Evolutionary conservation across 108 stramenopile genomes (phyloP).

Genomic region (Fragilaria crotonensis): DNA sequence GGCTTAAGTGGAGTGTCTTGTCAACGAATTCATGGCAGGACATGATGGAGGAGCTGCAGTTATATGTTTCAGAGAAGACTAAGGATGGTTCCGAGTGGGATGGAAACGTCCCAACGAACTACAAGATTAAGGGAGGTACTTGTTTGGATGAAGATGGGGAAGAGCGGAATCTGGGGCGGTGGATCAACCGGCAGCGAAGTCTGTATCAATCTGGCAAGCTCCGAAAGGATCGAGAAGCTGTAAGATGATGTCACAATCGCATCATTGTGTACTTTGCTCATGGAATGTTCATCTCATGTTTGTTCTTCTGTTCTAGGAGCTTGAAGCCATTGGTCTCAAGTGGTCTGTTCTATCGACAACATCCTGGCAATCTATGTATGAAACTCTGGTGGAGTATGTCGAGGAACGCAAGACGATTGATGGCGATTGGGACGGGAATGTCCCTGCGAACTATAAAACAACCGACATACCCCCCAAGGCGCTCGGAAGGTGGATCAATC

Average conservation of each 20-base stretch:
- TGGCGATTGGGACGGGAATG: conserved; percentile 77
- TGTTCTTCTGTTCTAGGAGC: conserved; percentile 12
- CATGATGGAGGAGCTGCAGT: conserved; percentile 75
- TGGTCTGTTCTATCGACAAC: conserved; percentile 81
- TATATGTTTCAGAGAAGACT: conserved; percentile 57
- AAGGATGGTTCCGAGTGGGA: conserved; percentile 27
- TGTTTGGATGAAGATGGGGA: conserved; percentile 45
- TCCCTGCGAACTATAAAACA: conserved; percentile 71
- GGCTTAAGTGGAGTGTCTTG: conserved; percentile 84
- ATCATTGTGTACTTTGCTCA: background rate
- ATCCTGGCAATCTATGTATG: conserved; percentile 80
- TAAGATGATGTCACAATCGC: background rate
- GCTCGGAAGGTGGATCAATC: conserved; percentile 81
- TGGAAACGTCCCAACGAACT: conserved; percentile 77
- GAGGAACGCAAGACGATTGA: conserved; percentile 34
- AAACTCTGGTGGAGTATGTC: conserved; percentile 59
- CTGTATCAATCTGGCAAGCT: conserved; percentile 78
- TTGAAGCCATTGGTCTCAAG: conserved; percentile 75
- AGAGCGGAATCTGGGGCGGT: conserved; percentile 75
- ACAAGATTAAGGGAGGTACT: conserved; percentile 48
- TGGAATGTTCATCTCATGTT: background rate
- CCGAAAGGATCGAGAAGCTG: conserved; percentile 59
- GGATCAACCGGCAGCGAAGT: conserved; percentile 85
- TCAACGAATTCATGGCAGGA: conserved; percentile 81
- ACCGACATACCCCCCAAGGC: conserved; percentile 58